phyloP scores from a whole-genome alignment of 768 basidiomycete genomes.

The Phaeolepiota aurea region DNA sequence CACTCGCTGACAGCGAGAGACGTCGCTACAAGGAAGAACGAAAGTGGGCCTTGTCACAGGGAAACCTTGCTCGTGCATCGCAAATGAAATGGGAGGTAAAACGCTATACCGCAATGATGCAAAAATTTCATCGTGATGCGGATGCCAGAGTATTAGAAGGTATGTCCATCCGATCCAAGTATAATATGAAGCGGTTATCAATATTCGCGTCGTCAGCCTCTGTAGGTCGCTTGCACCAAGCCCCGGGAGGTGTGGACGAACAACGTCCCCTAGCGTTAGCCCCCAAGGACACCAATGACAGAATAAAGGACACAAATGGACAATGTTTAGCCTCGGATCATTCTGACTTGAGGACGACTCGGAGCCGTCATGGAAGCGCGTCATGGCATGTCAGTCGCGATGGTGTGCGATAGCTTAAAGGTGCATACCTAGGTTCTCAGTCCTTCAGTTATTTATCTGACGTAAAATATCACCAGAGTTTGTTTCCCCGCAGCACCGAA shows the following conservation, averaged over 20 bases:
- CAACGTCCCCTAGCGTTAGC: constrained; percentile 12
- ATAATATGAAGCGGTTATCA: background rate
- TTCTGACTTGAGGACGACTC: background rate
- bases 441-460: too few species aligned
- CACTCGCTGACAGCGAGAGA: constrained; percentile 76
- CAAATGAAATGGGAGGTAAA: constrained; percentile 84
- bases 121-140: constrained; percentile 74
- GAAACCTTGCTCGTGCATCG: constrained; percentile 63
- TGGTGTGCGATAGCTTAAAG: constrained; percentile 23
- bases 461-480: too few species aligned
- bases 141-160: constrained; percentile 62
- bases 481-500: too few species aligned
- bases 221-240: constrained; percentile 7
- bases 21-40: constrained; percentile 79
- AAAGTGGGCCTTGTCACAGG: constrained; percentile 80
- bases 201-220: constrained; percentile 6
- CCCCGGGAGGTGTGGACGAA: constrained; percentile 14
- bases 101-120: constrained; percentile 70
- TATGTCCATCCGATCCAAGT: constrained; percentile 17
- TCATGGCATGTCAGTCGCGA: constrained; percentile 25
- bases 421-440: too few species aligned
- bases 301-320: constrained; percentile 11
- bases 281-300: constrained; percentile 11
- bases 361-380: constrained; percentile 1
- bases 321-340: background rate